Evolutionary conservation across 306 rosid genomes (phyloP), one percentile per base, ranked within the genome.

Genomic region (Gynostemma pentaphyllum): DNA sequence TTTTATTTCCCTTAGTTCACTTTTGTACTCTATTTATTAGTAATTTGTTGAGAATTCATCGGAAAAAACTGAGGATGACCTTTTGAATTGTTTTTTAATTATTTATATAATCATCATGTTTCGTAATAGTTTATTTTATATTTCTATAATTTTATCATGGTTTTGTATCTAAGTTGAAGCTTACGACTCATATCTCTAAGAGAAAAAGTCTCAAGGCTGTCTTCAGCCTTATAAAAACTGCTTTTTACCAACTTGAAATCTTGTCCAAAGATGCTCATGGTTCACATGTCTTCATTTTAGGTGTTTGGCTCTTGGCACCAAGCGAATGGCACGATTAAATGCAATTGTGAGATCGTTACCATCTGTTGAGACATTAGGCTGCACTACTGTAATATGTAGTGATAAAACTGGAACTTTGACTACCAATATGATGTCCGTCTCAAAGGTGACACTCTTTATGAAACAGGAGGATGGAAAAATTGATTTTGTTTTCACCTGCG

Each of bases 381-480:
- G 98, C 74, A 92, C 98, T 62, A 92, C 98, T 40, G 98, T 92
- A 69, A 92, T 92, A 66, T 92, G 98, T 79, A 88, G 96, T 67
- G 98, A 92, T 80, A 92, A 92, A 80, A 92, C 98, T 40, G 98
- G 98, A 73, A 92, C 98, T 50, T 74, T 92, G 70, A 92, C 98
- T 23, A 92, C 98, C 59, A 92, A 92, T 81, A 88, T 88, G 96
- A 92, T 92, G 96, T 88, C 98, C 66, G 96, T 77, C 23, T 82
- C 86, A 3, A 92, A 92, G 95, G 96, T 88, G 70, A 77, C 52
- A 42, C 68, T 64, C 64, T 54, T n/a, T 47, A 37, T 30, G 53
- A 22, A 46, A 66, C 42, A 52, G 48, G 47, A 64, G 34, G 7
- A 2, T 40, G 48, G 28, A 15, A 52, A 28, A 14, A 13, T 4